Conservation (phyloP, 2,329 filamentous ascomycete species). For the Bimuria novae-zelandiae region DNA sequence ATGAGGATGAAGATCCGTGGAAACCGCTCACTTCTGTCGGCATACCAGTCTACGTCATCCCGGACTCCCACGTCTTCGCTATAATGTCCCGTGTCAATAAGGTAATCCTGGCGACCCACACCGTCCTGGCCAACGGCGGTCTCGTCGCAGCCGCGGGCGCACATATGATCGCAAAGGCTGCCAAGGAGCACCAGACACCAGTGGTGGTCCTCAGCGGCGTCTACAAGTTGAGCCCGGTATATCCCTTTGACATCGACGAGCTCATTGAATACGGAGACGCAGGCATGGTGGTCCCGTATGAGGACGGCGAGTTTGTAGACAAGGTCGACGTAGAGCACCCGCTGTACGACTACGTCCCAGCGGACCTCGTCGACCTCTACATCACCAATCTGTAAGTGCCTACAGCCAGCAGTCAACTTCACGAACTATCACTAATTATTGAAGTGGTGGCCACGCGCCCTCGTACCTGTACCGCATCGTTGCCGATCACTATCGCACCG, state of each 20-base stretch:
- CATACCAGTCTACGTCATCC: slow-evolving; percentile 80
- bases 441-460: slow-evolving; percentile 68
- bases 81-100: slow-evolving; percentile 97
- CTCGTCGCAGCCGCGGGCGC: slow-evolving; percentile 85
- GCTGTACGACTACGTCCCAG: slow-evolving; percentile 79
- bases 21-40: slow-evolving; percentile 80
- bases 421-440: slow-evolving; percentile 15
- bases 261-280: slow-evolving; percentile 87
- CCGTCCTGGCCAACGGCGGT: slow-evolving; percentile 85
- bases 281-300: slow-evolving; percentile 74
- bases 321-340: slow-evolving; percentile 78
- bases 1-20: slow-evolving; percentile 65
- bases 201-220: slow-evolving; percentile 90
- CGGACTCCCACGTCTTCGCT: slow-evolving; percentile 84
- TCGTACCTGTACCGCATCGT: slow-evolving; percentile 76
- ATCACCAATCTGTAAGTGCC: slow-evolving; percentile 77
- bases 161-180: slow-evolving; percentile 80
- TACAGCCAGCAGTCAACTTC: slow-evolving; percentile 26
- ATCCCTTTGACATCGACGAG: slow-evolving; percentile 79
- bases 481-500: slow-evolving; percentile 74
- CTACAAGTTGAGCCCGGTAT: slow-evolving; percentile 91
- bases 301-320: slow-evolving; percentile 78
- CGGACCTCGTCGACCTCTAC: slow-evolving; percentile 76
- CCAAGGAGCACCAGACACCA: slow-evolving; percentile 78
- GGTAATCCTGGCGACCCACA: slow-evolving; percentile 86